Conservation (phyloP, 345 rosid genomes). For the Hypericum perforatum region DNA sequence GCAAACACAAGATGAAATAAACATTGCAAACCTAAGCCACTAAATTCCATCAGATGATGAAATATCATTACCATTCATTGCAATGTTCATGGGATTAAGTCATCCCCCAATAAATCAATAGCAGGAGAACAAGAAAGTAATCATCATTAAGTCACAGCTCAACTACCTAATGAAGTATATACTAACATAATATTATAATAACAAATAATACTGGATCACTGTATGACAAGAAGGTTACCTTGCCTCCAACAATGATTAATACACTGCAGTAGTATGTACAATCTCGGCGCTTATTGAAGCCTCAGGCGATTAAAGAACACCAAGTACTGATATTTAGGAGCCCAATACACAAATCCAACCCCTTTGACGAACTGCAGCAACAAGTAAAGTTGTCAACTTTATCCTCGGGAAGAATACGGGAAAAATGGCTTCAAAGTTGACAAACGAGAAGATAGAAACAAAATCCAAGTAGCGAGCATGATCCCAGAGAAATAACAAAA, state of each 20-base stretch:
- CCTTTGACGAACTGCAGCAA: slow-evolving; percentile 70
- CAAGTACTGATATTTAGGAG: slow-evolving; percentile 91
- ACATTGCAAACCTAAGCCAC: too few species aligned
- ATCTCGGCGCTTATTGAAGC: slow-evolving; percentile 45
- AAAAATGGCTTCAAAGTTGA: not conserved
- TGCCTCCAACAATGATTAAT: slow-evolving; percentile 1
- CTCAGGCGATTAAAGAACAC: slow-evolving; percentile 79
- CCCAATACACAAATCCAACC: slow-evolving; percentile 94
- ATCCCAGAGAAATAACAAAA: not conserved
- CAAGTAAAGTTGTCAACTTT: slow-evolving; percentile 9
- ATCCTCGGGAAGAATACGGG: slow-evolving; percentile 3
- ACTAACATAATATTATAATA: too few species aligned
- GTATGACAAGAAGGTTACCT: too few species aligned
- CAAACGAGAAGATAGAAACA: not conserved
- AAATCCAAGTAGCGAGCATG: not conserved
- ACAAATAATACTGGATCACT: too few species aligned
- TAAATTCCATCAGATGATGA: too few species aligned
- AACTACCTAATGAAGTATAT: too few species aligned
- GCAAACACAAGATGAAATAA: too few species aligned
- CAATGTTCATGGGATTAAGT: too few species aligned
- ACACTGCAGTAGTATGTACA: slow-evolving; percentile 23
- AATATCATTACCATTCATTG: too few species aligned
- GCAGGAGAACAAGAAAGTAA: too few species aligned
- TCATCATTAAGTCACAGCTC: too few species aligned
- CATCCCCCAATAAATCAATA: too few species aligned